Evolutionary conservation across 2,329 filamentous ascomycete genomes (phyloP).

Genomic region (Dothiorella sarmentorum): DNA sequence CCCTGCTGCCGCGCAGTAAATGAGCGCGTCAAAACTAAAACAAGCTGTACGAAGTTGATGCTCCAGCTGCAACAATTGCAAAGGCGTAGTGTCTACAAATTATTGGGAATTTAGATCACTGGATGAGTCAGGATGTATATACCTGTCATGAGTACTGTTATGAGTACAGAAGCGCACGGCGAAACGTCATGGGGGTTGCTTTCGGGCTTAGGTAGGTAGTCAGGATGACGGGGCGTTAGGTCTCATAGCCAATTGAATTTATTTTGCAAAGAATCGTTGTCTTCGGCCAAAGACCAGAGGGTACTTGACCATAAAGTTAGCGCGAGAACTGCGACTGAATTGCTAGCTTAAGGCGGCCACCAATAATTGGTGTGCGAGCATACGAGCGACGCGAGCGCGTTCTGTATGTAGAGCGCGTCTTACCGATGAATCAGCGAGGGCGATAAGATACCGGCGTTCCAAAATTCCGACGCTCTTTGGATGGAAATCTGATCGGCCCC

Average conservation of each 20-base stretch:
- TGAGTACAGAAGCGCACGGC: constrained; percentile 16
- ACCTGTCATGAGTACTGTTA: constrained; percentile 17
- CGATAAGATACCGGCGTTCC: constrained; percentile 17
- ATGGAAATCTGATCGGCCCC: constrained; percentile 16
- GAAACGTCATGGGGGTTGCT: constrained; percentile 13
- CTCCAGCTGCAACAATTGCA: background rate
- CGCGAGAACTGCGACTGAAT: background rate
- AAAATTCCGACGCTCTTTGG: constrained; percentile 11
- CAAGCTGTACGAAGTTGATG: background rate
- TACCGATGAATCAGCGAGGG: constrained; percentile 3
- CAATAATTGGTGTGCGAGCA: background rate
- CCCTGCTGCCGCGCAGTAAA: constrained; percentile 15
- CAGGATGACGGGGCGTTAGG: constrained; percentile 11
- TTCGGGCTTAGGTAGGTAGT: constrained; percentile 14
- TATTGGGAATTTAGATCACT: background rate
- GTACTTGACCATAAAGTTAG: no score
- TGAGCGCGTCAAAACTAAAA: background rate
- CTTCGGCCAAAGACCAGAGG: no score
- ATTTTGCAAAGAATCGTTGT: background rate
- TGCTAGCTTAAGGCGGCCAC: background rate
- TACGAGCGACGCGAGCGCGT: background rate
- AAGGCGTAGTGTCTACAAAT: background rate
- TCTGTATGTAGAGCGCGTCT: background rate
- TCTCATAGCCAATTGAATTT: constrained; percentile 11
- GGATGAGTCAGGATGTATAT: constrained; percentile 13